These are phyloP conservation scores for Viridothelium virens DNA, from an alignment of 495 filamentous ascomycete species.

Conservation along the genomic window DNA sequence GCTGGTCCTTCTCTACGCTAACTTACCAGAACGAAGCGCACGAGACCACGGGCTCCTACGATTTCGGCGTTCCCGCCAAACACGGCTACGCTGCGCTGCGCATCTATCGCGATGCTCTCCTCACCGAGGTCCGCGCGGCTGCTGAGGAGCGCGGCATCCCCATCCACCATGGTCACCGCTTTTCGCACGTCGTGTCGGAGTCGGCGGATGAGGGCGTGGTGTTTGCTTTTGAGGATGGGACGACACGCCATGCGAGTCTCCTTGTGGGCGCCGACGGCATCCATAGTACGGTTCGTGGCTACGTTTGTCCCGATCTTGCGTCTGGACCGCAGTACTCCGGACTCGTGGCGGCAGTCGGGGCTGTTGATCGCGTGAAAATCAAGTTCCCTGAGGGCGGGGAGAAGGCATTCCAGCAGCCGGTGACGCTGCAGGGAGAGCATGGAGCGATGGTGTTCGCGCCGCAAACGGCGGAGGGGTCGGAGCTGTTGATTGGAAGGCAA, in stretches of 20 bases:
- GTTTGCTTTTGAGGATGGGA: conserved; percentile 27
- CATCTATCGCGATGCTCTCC: conserved; percentile 43
- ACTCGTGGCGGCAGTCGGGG: conserved; percentile 14
- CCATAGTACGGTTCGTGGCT: conserved; percentile 21
- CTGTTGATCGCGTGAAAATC: conserved; percentile 15
- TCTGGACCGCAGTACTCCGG: conserved; percentile 14
- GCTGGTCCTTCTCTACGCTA: conserved; percentile 37
- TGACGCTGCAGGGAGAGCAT: conserved; percentile 37
- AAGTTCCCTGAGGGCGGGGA: conserved; percentile 12
- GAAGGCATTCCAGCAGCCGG: conserved; percentile 37
- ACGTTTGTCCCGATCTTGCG: conserved; percentile 16
- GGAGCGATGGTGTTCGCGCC: conserved; percentile 44
- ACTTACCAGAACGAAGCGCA: conserved; percentile 37
- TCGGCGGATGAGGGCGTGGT: conserved; percentile 29
- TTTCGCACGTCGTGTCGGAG: conserved; percentile 35
- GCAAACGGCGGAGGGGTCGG: conserved; percentile 40
- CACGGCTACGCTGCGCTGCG: conserved; percentile 43
- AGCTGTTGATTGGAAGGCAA: conserved; percentile 41
- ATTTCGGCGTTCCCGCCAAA: conserved; percentile 38
- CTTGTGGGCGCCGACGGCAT: conserved; percentile 23
- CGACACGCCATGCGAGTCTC: conserved; percentile 9
- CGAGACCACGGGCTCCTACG: conserved; percentile 37
- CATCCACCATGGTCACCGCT: conserved; percentile 40
- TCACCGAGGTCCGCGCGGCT: conserved; percentile 34
- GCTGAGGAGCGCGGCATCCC: conserved; percentile 34